A percentile compares a stretch with the other conserved stretches of the same genome.
phyloP scores from a whole-genome alignment of 805 yeast genomes.

The Yamadazyma paraphyllophila region DNA sequence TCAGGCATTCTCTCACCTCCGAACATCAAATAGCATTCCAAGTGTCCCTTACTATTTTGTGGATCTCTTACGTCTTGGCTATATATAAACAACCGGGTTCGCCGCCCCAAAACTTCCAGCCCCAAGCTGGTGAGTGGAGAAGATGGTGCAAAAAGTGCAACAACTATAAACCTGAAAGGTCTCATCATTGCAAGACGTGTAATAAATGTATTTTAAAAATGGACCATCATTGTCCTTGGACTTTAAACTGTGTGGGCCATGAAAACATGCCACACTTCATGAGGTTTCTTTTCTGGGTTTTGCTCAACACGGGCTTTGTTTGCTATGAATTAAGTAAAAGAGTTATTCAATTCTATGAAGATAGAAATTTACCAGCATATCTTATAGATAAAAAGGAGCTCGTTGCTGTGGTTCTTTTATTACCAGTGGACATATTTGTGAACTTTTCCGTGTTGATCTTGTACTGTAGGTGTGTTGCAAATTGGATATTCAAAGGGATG shows the following conservation, averaged over 20 bases:
- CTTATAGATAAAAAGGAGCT: constrained; percentile 53
- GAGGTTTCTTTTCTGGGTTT: constrained; percentile 70
- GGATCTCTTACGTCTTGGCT: constrained; percentile 76
- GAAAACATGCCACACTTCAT: constrained; percentile 75
- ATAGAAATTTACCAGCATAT: constrained; percentile 55
- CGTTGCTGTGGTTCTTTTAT: constrained; percentile 50
- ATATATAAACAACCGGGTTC: constrained; percentile 65
- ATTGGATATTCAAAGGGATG: constrained; percentile 60
- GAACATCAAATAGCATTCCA: constrained; percentile 48
- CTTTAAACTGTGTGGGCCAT: constrained; percentile 85
- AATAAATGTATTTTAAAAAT: constrained; percentile 74
- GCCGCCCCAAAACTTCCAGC: constrained; percentile 51
- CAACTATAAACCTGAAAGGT: constrained; percentile 71
- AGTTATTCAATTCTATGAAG: constrained; percentile 43
- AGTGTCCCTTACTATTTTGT: constrained; percentile 50
- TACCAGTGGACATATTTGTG: constrained; percentile 59
- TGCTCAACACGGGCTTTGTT: constrained; percentile 49
- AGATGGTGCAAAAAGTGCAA: constrained; percentile 75
- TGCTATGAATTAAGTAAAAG: constrained; percentile 41
- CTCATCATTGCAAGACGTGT: constrained; percentile 85
- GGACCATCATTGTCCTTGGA: constrained; percentile 97
- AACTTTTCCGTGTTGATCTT: constrained; percentile 57
- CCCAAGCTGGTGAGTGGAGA: constrained; percentile 51
- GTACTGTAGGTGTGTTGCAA: constrained; percentile 57
- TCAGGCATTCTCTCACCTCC: constrained; percentile 40